phyloP scores from a whole-genome alignment of 2,329 filamentous ascomycete species.

The Colletotrichum trifolii region DNA sequence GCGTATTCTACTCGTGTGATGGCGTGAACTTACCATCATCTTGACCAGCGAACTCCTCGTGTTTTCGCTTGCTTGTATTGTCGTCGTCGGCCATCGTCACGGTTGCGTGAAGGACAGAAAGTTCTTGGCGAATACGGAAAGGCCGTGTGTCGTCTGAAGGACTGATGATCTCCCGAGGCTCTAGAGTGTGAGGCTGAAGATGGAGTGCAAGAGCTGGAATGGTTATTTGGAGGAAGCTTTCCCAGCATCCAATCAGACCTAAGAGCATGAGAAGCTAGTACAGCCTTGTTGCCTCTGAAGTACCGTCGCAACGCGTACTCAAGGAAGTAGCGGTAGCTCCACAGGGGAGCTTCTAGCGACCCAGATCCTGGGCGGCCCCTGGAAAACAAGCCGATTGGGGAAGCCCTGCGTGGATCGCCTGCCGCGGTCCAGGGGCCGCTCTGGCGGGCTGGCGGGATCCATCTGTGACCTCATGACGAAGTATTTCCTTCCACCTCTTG shows the following conservation, averaged over 20 bases:
- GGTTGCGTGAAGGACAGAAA: neutral
- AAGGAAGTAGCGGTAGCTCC: conserved; percentile 2
- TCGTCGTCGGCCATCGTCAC: conserved; percentile 48
- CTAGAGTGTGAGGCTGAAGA: conserved; percentile 28
- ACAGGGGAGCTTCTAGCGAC: conserved; percentile 2
- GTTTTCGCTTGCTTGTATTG: conserved; percentile 64
- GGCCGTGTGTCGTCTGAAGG: conserved; percentile 2
- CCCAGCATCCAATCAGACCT: conserved; percentile 25
- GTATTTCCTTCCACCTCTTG: neutral
- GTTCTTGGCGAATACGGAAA: neutral
- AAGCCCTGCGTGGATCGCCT: conserved; percentile 18
- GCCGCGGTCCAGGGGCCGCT: conserved; percentile 16
- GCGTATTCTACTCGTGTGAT: conserved; percentile 9
- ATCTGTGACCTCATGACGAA: conserved; percentile 36
- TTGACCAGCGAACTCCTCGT: conserved; percentile 63
- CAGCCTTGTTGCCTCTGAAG: conserved; percentile 22
- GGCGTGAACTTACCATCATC: conserved; percentile 52
- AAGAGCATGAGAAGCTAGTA: neutral
- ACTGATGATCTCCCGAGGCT: neutral
- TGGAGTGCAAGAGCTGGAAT: conserved; percentile 6
- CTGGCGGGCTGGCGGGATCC: conserved; percentile 18
- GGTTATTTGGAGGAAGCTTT: conserved; percentile 12
- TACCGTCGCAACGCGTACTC: neutral
- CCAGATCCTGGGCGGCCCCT: conserved; percentile 4
- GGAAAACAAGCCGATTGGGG: conserved; percentile 23